Conservation (phyloP, 164 flowering plant genomes). For the Saururus chinensis region DNA sequence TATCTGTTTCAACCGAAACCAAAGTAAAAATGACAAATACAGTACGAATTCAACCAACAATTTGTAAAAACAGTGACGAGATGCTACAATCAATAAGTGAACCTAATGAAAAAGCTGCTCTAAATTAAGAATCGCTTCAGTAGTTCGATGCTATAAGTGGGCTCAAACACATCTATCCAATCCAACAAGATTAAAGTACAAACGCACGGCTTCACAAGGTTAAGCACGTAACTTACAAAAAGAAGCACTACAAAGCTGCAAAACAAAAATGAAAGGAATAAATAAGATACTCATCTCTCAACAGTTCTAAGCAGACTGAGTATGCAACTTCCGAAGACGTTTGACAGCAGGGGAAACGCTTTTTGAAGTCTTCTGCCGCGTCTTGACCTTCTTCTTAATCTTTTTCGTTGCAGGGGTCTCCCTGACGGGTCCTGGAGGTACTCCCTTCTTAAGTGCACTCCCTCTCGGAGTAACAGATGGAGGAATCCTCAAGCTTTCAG, state of each 20-base stretch:
- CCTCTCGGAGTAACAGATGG: conserved; percentile 93
- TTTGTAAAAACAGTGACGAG: too few species aligned
- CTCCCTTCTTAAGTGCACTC: conserved; percentile 93
- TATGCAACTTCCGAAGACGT: conserved; percentile 30
- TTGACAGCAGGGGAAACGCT: conserved; percentile 33
- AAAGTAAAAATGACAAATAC: too few species aligned
- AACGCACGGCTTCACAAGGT: not conserved
- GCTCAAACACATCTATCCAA: not conserved
- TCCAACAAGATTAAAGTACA: not conserved
- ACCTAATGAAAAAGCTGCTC: too few species aligned
- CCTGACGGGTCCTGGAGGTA: conserved; percentile 75
- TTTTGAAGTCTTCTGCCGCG: conserved; percentile 29
- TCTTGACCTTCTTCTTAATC: conserved; percentile 18
- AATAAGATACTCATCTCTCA: not conserved
- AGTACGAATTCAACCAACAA: too few species aligned
- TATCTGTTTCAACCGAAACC: too few species aligned
- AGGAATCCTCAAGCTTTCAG: conserved; percentile 75
- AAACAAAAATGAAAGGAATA: not conserved
- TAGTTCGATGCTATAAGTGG: not conserved
- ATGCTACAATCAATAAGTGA: too few species aligned
- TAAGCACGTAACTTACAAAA: not conserved
- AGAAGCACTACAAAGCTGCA: not conserved
- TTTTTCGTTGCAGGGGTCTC: conserved; percentile 22
- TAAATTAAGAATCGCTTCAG: not conserved
- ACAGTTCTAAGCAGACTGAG: conserved; percentile 8